These are phyloP conservation scores for Naganishia sp. DNA, from an alignment of 1,284 basidiomycete species.

Conservation along the genomic window DNA sequence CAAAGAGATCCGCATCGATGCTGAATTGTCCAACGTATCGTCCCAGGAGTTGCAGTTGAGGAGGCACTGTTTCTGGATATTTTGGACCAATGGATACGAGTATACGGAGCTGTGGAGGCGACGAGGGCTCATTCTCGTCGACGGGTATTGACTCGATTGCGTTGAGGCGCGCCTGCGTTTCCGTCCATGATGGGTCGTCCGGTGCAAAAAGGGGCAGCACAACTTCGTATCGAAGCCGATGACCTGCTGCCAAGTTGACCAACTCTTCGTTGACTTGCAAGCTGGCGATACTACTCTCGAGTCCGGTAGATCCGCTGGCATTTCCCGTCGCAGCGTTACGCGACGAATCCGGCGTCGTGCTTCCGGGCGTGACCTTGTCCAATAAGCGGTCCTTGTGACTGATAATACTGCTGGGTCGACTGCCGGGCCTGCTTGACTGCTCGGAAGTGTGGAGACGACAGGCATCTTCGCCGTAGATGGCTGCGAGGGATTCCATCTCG, in stretches of 20 bases:
- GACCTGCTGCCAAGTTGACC: slow-evolving; percentile 17
- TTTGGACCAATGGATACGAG: slow-evolving; percentile 29
- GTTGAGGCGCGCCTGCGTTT: slow-evolving; percentile 7
- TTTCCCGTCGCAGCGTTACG: not conserved
- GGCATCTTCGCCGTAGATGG: slow-evolving; percentile 63
- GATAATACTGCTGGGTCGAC: slow-evolving; percentile 8
- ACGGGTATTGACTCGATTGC: slow-evolving; percentile 3
- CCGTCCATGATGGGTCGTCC: slow-evolving; percentile 18
- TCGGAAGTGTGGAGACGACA: slow-evolving; percentile 22
- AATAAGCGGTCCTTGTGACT: not conserved
- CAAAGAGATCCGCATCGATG: slow-evolving; percentile 53
- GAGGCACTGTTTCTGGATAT: slow-evolving; percentile 27
- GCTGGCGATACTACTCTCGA: slow-evolving; percentile 12
- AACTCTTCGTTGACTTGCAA: slow-evolving; percentile 25
- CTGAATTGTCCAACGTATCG: slow-evolving; percentile 67
- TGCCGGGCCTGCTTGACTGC: slow-evolving; percentile 11
- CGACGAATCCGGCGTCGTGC: slow-evolving; percentile 3
- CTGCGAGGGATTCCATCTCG: slow-evolving; percentile 67
- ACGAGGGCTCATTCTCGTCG: slow-evolving; percentile 1
- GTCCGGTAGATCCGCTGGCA: slow-evolving; percentile 7
- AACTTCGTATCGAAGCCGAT: slow-evolving; percentile 28
- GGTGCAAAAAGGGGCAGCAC: slow-evolving; percentile 26
- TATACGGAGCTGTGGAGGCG: slow-evolving; percentile 20
- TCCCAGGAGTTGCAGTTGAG: slow-evolving; percentile 64
- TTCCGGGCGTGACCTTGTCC: slow-evolving; percentile 5